Evolutionary conservation across 495 filamentous ascomycete species (phyloP).

Genomic region (Aspergillus ostianus): DNA sequence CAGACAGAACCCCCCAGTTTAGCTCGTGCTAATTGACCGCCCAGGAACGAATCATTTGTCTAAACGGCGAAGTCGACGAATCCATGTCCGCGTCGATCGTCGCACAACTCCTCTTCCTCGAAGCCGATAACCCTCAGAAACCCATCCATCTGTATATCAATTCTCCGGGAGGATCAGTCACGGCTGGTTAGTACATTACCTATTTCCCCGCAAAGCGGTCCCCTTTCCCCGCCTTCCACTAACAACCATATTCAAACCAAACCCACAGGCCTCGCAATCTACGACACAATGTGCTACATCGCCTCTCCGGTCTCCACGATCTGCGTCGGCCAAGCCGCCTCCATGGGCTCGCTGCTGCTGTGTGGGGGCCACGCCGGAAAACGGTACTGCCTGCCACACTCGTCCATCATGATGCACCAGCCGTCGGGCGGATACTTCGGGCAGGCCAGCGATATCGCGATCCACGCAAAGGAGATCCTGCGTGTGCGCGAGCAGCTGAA

Average conservation of each 20-base stretch:
- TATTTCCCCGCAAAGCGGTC: neutral
- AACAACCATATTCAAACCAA: constrained; percentile 10
- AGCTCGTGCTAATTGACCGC: neutral
- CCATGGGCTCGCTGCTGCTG: constrained; percentile 89
- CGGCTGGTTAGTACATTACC: constrained; percentile 53
- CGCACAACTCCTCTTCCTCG: constrained; percentile 94
- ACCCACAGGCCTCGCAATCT: constrained; percentile 76
- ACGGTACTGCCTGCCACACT: constrained; percentile 86
- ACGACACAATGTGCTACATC: constrained; percentile 99
- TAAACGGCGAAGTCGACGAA: constrained; percentile 91
- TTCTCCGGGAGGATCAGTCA: constrained; percentile 93
- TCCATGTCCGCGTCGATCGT: constrained; percentile 85
- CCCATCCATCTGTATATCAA: constrained; percentile 98
- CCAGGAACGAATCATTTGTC: constrained; percentile 90
- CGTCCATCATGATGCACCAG: constrained; percentile 94
- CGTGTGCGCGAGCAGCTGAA: constrained; percentile 82
- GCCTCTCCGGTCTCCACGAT: constrained; percentile 87
- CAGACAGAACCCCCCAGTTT: neutral
- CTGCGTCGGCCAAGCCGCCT: constrained; percentile 90
- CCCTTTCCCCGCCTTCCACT: neutral
- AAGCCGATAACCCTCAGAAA: constrained; percentile 92
- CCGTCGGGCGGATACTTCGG: constrained; percentile 88
- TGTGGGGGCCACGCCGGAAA: constrained; percentile 83
- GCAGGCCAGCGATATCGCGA: constrained; percentile 88
- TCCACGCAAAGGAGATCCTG: constrained; percentile 96